Evolutionary conservation across 352 stramenopile genomes (phyloP), one percentile per base, ranked within the genome.

Genomic region (Phytophthora lateralis): DNA sequence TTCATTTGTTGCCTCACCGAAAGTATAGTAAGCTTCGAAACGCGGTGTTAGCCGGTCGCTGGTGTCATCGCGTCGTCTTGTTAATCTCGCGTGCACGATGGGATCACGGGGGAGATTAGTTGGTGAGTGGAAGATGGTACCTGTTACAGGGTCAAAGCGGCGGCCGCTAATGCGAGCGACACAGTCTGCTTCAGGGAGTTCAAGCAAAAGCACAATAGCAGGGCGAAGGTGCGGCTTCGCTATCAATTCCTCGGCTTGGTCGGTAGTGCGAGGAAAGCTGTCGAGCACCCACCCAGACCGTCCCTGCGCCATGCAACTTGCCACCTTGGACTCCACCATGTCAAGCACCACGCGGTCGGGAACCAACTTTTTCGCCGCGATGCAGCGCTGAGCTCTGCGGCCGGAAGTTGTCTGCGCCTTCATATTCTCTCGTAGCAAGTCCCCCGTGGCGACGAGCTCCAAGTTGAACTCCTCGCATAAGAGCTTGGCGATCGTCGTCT

Each of bases 401-500:
- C 84, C 84, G 15, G 85, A 61, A 15, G 82, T 62, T 4, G 82
- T 90, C 39, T 73, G 64, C 39, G 69, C 55, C 32, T 76, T 67
- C 45, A 93, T 93, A 57, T 93, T 88, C 21, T 90, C 80, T 17
- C 84, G 84, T 26, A 93, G 52, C 24, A 93, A 50, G 14, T 91
- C 82, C 2, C 82, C 82, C 2, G 85, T 91, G 14, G 85, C 75
- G 10, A 93, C 57, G 20, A 80, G 73, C 38, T 85, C 78, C 10
- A 93, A 53, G 17, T 74, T 66, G 18, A 90, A 76, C 56, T 88
- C 74, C 2, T 76, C 62, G 18, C 80, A 85, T 6, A 93, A 55
- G 10, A 82, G 49, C 48, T 87, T 86, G 49, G 69, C 74, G 2
- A 93, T 55, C 50, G 82, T 88, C 20, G 82, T 88, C 69, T 93